Evolutionary conservation across 352 stramenopile genomes (phyloP).

Genomic region (Globisporangium carolinianum): DNA sequence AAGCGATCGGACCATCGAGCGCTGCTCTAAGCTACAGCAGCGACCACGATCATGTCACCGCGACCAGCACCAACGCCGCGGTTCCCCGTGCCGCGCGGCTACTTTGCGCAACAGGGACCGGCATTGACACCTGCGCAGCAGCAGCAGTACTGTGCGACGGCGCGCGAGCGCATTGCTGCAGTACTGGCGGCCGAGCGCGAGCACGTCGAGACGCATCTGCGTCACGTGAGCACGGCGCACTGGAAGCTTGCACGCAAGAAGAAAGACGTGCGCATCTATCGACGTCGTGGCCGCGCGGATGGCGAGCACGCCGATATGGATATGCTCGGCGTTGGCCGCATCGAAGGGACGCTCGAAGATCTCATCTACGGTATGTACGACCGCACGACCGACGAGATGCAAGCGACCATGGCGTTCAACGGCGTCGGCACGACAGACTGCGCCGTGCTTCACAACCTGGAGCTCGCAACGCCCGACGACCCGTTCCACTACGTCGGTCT

Average conservation of each 20-base stretch:
- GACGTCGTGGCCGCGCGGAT: slow-evolving; percentile 15
- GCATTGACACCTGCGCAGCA: slow-evolving; percentile 4
- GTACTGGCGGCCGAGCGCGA: slow-evolving; percentile 9
- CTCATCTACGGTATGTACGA: slow-evolving; percentile 42
- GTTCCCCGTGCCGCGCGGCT: slow-evolving; percentile 12
- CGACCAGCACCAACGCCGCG: neutral
- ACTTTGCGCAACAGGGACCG: slow-evolving; percentile 9
- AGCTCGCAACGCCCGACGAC: slow-evolving; percentile 25
- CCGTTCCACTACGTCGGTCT: slow-evolving; percentile 46
- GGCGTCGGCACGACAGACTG: slow-evolving; percentile 30
- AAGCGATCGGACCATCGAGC: neutral
- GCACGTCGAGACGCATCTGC: slow-evolving; percentile 2
- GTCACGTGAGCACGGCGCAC: slow-evolving; percentile 3
- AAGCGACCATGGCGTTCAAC: slow-evolving; percentile 28
- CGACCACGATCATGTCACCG: neutral
- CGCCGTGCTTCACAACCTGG: slow-evolving; percentile 30
- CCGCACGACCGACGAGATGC: slow-evolving; percentile 28
- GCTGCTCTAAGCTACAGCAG: neutral
- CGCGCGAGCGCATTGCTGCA: slow-evolving; percentile 6
- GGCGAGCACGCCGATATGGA: slow-evolving; percentile 20
- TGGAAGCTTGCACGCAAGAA: slow-evolving; percentile 14
- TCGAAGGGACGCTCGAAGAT: slow-evolving; percentile 45
- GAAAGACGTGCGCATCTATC: slow-evolving; percentile 38
- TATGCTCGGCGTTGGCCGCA: slow-evolving; percentile 32
- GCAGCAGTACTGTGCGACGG: neutral